Evolutionary conservation across 768 basidiomycete species (phyloP).

Genomic region (Suillus discolor): DNA sequence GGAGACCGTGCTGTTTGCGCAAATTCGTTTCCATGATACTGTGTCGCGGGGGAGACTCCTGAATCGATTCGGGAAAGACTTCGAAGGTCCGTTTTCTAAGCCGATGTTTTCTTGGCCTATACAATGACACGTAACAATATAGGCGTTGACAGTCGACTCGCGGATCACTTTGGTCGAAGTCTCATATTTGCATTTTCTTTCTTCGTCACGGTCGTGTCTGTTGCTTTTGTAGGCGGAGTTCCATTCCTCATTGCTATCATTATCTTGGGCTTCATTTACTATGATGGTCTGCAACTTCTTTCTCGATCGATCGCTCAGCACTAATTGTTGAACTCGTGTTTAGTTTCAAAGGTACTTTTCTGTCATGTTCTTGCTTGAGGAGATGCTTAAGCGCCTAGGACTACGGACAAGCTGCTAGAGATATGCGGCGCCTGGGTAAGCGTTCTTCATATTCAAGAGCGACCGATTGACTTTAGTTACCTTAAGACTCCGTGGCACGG

Average conservation of each 20-base stretch:
- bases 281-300: conserved; percentile 52
- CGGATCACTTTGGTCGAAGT: conserved; percentile 86
- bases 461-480: background rate
- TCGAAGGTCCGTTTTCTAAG: conserved; percentile 54
- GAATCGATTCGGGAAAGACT: conserved; percentile 89
- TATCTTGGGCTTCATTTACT: conserved; percentile 65
- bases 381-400: conserved; percentile 22
- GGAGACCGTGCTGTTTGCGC: conserved; percentile 82
- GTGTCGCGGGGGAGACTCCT: conserved; percentile 81
- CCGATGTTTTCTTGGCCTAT: background rate
- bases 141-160: conserved; percentile 82
- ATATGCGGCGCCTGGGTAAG: conserved; percentile 78
- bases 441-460: conserved; percentile 2
- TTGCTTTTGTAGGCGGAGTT: conserved; percentile 77
- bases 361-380: conserved; percentile 16
- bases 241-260: conserved; percentile 68
- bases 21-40: conserved; percentile 93
- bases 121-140: conserved; percentile 19
- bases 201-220: conserved; percentile 68
- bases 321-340: conserved; percentile 12
- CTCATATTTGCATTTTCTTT: conserved; percentile 71
- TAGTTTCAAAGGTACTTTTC: conserved; percentile 40
- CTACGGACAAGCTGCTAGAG: conserved; percentile 85
- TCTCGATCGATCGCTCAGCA: background rate
- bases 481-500: conserved; percentile 48